Percentiles rank a stretch among this genome's conserved stretches.
Evolutionary conservation across 805 yeast species (phyloP).

Genomic region (Saccharomycopsis fodiens): DNA sequence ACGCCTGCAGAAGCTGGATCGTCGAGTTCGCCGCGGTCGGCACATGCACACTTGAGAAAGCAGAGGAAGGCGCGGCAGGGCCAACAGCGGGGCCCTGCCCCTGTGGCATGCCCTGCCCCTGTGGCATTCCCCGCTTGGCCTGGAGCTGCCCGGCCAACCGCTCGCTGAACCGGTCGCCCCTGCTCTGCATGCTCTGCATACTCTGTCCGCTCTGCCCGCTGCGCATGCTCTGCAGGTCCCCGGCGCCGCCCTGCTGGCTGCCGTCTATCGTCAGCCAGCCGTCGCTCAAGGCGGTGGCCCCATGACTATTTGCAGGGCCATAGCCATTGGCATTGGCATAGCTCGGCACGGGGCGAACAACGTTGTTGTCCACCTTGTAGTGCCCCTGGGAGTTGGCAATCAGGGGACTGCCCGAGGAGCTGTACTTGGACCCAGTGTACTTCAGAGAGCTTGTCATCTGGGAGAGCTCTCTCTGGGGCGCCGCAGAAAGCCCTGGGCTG

Average conservation of each 20-base stretch:
- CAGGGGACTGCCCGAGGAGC: background rate
- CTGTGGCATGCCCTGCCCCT: background rate
- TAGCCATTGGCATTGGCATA: too few relatives aligned
- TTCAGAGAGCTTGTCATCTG: background rate
- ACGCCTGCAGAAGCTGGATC: background rate
- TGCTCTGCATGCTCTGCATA: too few relatives aligned
- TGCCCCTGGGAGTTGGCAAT: background rate
- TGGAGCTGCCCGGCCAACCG: background rate
- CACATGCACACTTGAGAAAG: background rate
- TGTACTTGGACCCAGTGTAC: background rate
- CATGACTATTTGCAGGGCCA: too few relatives aligned
- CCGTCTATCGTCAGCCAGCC: background rate
- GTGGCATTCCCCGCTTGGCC: too few relatives aligned
- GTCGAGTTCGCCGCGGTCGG: conserved; percentile 4
- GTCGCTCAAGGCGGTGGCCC: too few relatives aligned
- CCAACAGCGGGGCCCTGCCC: background rate
- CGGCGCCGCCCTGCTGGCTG: background rate
- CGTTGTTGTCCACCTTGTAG: background rate
- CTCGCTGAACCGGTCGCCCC: background rate
- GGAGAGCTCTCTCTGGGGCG: background rate
- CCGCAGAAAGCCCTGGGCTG: background rate
- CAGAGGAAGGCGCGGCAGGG: too few relatives aligned
- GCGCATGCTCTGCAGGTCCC: background rate
- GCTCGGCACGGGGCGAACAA: background rate
- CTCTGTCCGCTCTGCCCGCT: too few relatives aligned